A percentile compares a stretch with the other conserved stretches of the same genome.
These are phyloP conservation scores for Apiotrichum brassicae DNA, from an alignment of 1,284 basidiomycete genomes.

Conservation along the genomic window DNA sequence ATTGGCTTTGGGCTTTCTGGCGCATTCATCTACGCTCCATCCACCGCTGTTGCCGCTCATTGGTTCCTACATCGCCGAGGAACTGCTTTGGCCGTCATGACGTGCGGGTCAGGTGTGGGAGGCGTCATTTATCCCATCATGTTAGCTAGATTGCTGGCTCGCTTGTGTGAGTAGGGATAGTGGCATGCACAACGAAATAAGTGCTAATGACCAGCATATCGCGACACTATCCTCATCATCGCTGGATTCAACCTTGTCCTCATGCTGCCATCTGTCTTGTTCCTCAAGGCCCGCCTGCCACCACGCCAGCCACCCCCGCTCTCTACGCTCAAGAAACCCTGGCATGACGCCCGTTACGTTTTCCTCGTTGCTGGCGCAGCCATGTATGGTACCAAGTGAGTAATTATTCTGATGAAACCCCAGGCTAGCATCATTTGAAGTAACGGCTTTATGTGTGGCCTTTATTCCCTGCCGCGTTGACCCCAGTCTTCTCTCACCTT, in stretches of 20 bases:
- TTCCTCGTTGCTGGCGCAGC: slow-evolving; percentile 13
- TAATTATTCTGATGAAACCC: not conserved
- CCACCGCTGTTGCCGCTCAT: slow-evolving; percentile 37
- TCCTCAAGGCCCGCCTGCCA: slow-evolving; percentile 23
- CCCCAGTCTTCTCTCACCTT: slow-evolving; percentile 13
- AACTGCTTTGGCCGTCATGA: slow-evolving; percentile 37
- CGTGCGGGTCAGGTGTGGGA: slow-evolving; percentile 33
- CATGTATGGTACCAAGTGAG: slow-evolving; percentile 11
- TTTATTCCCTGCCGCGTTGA: not conserved
- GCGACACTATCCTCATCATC: slow-evolving; percentile 25
- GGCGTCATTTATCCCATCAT: slow-evolving; percentile 28
- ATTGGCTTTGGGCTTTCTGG: slow-evolving; percentile 32
- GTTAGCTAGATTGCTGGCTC: slow-evolving; percentile 9
- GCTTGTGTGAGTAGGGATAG: not conserved
- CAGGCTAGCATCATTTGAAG: not conserved
- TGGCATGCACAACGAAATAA: not conserved
- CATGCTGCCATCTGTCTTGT: slow-evolving; percentile 23
- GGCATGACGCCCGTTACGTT: slow-evolving; percentile 10
- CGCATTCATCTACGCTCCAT: slow-evolving; percentile 31
- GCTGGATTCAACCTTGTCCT: slow-evolving; percentile 18
- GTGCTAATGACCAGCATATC: slow-evolving; percentile 10
- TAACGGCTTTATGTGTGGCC: no score
- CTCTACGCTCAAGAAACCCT: slow-evolving; percentile 9
- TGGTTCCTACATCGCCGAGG: slow-evolving; percentile 38
- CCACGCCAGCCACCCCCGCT: slow-evolving; percentile 16